Base-by-base conservation (phyloP, 495 filamentous ascomycete species). In the Cudoniella acicularis region DNA sequence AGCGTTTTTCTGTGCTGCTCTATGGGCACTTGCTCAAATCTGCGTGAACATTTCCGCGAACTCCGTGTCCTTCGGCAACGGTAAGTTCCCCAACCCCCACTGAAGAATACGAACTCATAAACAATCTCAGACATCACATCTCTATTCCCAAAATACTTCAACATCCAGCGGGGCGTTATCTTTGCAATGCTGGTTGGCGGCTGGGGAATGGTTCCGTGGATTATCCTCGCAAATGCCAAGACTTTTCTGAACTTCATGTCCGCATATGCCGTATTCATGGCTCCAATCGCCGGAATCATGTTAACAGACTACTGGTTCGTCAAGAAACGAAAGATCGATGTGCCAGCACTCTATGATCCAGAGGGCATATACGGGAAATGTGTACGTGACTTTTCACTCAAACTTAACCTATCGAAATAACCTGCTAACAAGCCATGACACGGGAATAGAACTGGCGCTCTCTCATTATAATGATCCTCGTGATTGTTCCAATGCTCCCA, bases 281-380 rank as follows among this genome's bases (percentile, higher is more conserved):
- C 80, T 0, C 87, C 87, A 0, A 84, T 91, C 47, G 84, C 81
- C 10, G 82, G 81, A 11, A 85, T 89, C 57, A 82, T 91, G 72
- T 72, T 81, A 0, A 76, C 78, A 17, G 87, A 91, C 64, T 90
- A 80, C 69, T 90, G 85, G 86, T 65, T 87, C 51, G 69, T 90
- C 16, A 84, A 89, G 61, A 66, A 64, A n/a, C 66, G 75, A 27
- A 75, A 79, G 45, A 84, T 86, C 63, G 84, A 90, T 65, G 76
- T 81, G 0, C 77, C 82, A 1, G 75, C 75, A 10, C 69, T 87
- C 2, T 87, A 86, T 62, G 62, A 82, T 51, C 78, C 78, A 0
- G 54, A 76, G 24, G 79, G 80, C 1, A 73, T 81, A 11, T 89
- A 88, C 70, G 67, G 71, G 10, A 82, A 79, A 64, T 66, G 64